Conservation (phyloP, 2,329 filamentous ascomycete genomes). For the Aspergillus puulaauensis region DNA sequence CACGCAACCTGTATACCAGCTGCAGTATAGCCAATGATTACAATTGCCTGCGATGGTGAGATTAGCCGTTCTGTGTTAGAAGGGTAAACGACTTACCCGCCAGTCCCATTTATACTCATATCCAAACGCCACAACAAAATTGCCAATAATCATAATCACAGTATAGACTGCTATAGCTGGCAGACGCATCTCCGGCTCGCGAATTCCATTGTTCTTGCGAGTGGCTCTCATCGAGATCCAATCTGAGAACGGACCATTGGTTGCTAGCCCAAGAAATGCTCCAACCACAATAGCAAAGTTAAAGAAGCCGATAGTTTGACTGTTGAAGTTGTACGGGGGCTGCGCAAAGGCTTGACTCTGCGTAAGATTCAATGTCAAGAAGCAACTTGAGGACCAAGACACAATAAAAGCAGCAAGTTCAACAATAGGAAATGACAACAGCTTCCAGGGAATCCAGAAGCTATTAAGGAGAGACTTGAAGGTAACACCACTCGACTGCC, state of each 20-base stretch:
- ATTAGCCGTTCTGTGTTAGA: too few species aligned
- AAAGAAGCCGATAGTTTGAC: slow-evolving; percentile 53
- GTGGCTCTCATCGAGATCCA: slow-evolving; percentile 57
- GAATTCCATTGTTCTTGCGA: slow-evolving; percentile 52
- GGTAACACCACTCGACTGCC: slow-evolving; percentile 48
- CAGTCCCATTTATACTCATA: slow-evolving; percentile 56
- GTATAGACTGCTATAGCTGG: slow-evolving; percentile 59
- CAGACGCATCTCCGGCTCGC: slow-evolving; percentile 60
- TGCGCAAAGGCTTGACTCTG: slow-evolving; percentile 55
- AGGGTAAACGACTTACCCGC: slow-evolving; percentile 35
- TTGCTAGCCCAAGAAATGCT: slow-evolving; percentile 54
- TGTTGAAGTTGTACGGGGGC: slow-evolving; percentile 56
- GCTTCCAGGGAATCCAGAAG: slow-evolving; percentile 62
- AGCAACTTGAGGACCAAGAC: slow-evolving; percentile 58
- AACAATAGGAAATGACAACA: slow-evolving; percentile 63
- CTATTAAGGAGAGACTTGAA: slow-evolving; percentile 50
- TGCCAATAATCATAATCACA: slow-evolving; percentile 57
- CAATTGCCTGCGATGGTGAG: slow-evolving; percentile 36
- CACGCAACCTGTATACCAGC: slow-evolving; percentile 60
- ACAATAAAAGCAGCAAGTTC: slow-evolving; percentile 63
- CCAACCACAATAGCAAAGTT: slow-evolving; percentile 60
- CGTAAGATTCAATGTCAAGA: slow-evolving; percentile 62
- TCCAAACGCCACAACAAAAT: slow-evolving; percentile 57
- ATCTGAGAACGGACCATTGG: slow-evolving; percentile 56
- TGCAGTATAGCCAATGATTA: slow-evolving; percentile 60